Evolutionary conservation across 306 rosid species (phyloP), one percentile per base, ranked within the genome.

Genomic region (Inga laurina): DNA sequence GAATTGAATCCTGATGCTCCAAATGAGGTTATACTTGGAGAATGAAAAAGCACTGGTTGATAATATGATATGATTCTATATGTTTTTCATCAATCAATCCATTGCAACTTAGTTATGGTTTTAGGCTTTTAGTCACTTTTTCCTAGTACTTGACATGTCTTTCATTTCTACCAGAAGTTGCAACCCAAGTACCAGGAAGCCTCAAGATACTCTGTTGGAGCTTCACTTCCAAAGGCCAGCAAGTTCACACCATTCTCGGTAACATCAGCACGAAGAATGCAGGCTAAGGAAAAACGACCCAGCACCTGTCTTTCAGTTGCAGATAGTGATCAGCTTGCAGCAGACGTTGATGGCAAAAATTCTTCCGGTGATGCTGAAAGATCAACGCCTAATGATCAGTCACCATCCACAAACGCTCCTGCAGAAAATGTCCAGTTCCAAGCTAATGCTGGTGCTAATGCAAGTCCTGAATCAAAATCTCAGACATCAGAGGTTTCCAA

Each of bases 291-390:
- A 73, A 89, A 75, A 88, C 79, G 86, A 54, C 72, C 64, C 49
- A 57, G 86, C 41, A 69, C 74, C 48, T 83, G 89, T 86, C 84
- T 87, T 79, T 87, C 94, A 27, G 90, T 91, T 51, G 90, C 96
- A 66, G 91, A 90, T 67, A 86, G 97, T 79, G 91, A 92, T 81
- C 92, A 82, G 85, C 86, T 91, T 39, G 89, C 88, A 65, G 79
- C 98, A 73, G 90, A 86, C 67, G 69, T 88, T 19, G 76, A 83
- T 64, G 93, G 84, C 16, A 86, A 89, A 80, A 85, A 83, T 75
- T 75, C 88, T 68, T 75, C 88, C 59, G 84, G 56, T 70, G 85
- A 69, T 66, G 44, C 88, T 46, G 89, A 80, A 84, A 88, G 62
- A 71, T 76, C 90, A 76, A 69, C 80, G 48, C 48, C 82, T 49